phyloP scores from a whole-genome alignment of 2,329 filamentous ascomycete genomes.

The Penicillium sp. region DNA sequence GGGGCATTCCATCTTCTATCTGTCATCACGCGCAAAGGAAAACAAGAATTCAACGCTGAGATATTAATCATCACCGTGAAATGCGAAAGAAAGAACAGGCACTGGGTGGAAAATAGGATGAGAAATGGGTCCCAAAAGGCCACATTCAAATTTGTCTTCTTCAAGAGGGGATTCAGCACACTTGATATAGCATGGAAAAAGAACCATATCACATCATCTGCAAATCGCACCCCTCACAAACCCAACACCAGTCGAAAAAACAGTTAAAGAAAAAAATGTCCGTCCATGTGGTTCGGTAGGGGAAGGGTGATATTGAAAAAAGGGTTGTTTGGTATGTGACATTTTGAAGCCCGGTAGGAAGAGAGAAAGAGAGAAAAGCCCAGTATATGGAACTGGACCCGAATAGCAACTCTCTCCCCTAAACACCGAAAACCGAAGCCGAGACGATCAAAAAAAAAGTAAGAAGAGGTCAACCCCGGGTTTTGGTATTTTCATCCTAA shows the following conservation, averaged over 20 bases:
- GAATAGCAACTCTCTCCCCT: slow-evolving; percentile 3
- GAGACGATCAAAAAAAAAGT: slow-evolving; percentile 25
- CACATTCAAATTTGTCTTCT: slow-evolving; percentile 38
- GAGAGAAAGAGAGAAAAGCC: slow-evolving; percentile 7
- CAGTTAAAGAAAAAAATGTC: slow-evolving; percentile 2
- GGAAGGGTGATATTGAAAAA: slow-evolving; percentile 19
- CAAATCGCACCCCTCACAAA: slow-evolving; percentile 4
- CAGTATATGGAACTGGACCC: slow-evolving; percentile 2
- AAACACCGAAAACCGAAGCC: slow-evolving; percentile 17
- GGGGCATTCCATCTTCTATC: slow-evolving; percentile 52
- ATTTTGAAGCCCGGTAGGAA: slow-evolving; percentile 26
- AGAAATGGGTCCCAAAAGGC: slow-evolving; percentile 27
- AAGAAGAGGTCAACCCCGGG: slow-evolving; percentile 15
- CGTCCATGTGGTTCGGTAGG: slow-evolving; percentile 6
- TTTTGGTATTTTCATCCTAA: slow-evolving; percentile 31
- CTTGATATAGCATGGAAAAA: slow-evolving; percentile 15
- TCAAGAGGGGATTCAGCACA: slow-evolving; percentile 9
- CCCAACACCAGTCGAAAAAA: slow-evolving; percentile 8
- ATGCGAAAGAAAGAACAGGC: slow-evolving; percentile 26
- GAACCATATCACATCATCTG: slow-evolving; percentile 26
- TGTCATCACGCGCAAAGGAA: slow-evolving; percentile 28
- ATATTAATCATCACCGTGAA: slow-evolving; percentile 19
- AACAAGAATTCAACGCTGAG: slow-evolving; percentile 18
- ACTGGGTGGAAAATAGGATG: slow-evolving; percentile 20
- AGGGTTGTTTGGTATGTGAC: slow-evolving; percentile 27